Conservation (phyloP, 495 filamentous ascomycete species). For the Xylaria flabelliformis region DNA sequence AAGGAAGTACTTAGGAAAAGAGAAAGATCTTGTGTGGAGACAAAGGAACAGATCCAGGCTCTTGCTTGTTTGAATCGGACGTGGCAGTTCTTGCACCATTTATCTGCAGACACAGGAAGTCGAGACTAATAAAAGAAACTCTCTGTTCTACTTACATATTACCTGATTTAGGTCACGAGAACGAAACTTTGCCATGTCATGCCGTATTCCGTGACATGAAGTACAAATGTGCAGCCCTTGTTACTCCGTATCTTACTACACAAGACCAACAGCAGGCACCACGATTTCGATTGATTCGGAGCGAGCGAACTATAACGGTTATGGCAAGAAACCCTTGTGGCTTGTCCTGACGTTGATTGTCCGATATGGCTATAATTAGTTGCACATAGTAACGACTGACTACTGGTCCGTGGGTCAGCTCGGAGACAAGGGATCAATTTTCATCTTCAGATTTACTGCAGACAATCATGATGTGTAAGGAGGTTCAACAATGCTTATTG, state of each 20-base stretch:
- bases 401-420: neutral
- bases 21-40: neutral
- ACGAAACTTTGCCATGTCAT: neutral
- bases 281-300: neutral
- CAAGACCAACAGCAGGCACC: neutral
- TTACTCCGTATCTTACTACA: neutral
- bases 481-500: neutral
- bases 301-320: neutral
- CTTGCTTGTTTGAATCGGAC: neutral
- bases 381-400: neutral
- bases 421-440: neutral
- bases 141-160: neutral
- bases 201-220: neutral
- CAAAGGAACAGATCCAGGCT: neutral
- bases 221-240: neutral
- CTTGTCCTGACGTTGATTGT: neutral
- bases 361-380: neutral
- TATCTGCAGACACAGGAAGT: neutral
- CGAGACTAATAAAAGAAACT: neutral
- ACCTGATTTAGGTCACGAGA: neutral
- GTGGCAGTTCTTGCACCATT: slow-evolving; percentile 2
- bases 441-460: neutral
- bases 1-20: neutral
- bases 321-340: neutral
- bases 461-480: neutral